Base-by-base conservation (phyloP, 805 yeast species). In the Candida coquimbonensis region DNA sequence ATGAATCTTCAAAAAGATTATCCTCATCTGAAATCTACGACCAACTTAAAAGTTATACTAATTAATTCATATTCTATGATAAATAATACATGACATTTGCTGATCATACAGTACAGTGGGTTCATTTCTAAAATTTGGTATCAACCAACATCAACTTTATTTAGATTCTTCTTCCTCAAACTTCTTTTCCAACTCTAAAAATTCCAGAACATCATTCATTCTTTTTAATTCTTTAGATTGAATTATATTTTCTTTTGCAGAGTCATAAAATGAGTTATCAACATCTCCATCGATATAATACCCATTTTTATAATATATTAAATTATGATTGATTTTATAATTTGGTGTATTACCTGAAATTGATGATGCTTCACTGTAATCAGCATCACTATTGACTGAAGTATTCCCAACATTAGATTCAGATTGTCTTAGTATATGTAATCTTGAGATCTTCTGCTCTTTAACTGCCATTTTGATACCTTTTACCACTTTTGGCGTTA, bases 1-100 rank as follows among this genome's bases (percentile, higher is more conserved):
- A 68, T 46, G 66, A 72, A 47, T 65, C 69, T 4, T 39, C 57
- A 0, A 31, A 55, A 0, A 49, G 77, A 47, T 16, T 65, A 1
- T n/a, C 39, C 13, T 39, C 44, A 29, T 24, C 26, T n/a, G 42
- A 31, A 37, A 45, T 32, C 11, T 36, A 19, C 14, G 44, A 35
- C 6, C 31, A 29, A 29, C 31, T 29, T 3, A 29, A 25, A 19
- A 24, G 7, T 26, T 26, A 7, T 17, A 36, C 11, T 21, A 36
- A 21, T 21, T 17, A 35, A 11, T 35, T 19, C 24, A 9, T 17
- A 17, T 17, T 17, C 5, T 35, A 19, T 19, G 12, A 35, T 17
- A 17, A 17, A 9, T 19, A 17, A 17, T 11, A 17, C 21, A 11
- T n/a, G 7, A 33, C 6, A 33, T 16, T 16, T 7, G 17, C 17